Conservation (phyloP, 768 basidiomycete genomes). For the Boletus rex-veris region DNA sequence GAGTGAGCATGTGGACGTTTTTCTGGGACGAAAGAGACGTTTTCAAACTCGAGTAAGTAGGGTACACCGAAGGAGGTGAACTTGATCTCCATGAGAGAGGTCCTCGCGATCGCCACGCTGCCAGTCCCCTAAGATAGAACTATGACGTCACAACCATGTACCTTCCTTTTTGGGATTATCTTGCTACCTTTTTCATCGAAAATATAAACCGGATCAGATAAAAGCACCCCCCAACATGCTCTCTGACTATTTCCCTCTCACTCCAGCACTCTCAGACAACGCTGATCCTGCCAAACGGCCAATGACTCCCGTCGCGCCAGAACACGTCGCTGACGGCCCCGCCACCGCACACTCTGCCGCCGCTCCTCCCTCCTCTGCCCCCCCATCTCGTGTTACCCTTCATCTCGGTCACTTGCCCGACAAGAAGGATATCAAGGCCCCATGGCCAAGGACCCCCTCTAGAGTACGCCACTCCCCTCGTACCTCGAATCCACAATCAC, state of each 20-base stretch:
- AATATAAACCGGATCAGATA: slow-evolving; percentile 19
- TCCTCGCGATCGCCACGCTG: slow-evolving; percentile 6
- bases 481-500: background rate
- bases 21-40: slow-evolving; percentile 21
- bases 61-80: slow-evolving; percentile 31
- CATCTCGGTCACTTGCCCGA: slow-evolving; percentile 72
- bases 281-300: background rate
- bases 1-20: background rate
- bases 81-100: slow-evolving; percentile 17
- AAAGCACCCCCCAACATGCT: slow-evolving; percentile 8
- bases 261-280: slow-evolving; percentile 27
- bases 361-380: slow-evolving; percentile 20
- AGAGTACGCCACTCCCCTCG: slow-evolving; percentile 38
- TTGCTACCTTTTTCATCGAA: too few relatives aligned
- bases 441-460: slow-evolving; percentile 74
- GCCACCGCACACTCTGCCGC: background rate
- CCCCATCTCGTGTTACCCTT: slow-evolving; percentile 62
- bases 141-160: slow-evolving; percentile 27
- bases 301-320: slow-evolving; percentile 2
- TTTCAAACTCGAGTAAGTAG: slow-evolving; percentile 28
- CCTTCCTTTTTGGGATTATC: slow-evolving; percentile 29
- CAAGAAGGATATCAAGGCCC: slow-evolving; percentile 67
- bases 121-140: background rate
- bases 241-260: slow-evolving; percentile 27
- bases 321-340: background rate